phyloP scores from a whole-genome alignment of 768 basidiomycete species.

The Clavaria fumosa region DNA sequence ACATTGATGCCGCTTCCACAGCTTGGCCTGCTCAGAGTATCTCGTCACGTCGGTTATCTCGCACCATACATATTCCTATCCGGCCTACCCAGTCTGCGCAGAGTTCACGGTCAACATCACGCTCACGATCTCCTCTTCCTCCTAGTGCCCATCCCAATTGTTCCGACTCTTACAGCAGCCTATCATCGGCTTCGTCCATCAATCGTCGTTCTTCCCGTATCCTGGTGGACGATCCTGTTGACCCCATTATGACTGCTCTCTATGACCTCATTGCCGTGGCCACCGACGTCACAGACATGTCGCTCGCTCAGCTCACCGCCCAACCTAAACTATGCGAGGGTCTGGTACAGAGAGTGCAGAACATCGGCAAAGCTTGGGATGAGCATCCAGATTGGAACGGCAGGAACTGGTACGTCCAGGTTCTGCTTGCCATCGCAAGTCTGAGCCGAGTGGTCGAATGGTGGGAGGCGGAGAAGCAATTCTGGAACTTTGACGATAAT shows the following conservation, averaged over 20 bases:
- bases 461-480: conserved; percentile 99
- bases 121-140: conserved; percentile 87
- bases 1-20: conserved; percentile 28
- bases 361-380: conserved; percentile 91
- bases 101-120: conserved; percentile 87
- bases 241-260: conserved; percentile 79
- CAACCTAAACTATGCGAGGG: conserved; percentile 75
- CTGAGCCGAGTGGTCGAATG: conserved; percentile 95
- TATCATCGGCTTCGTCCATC: conserved; percentile 29
- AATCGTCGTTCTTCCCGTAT: conserved; percentile 73
- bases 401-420: conserved; percentile 94
- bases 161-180: conserved; percentile 20
- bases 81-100: conserved; percentile 56
- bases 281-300: conserved; percentile 86
- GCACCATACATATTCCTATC: conserved; percentile 63
- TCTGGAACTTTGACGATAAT: conserved; percentile 97
- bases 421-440: conserved; percentile 88
- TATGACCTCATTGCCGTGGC: conserved; percentile 89
- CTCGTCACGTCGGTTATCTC: conserved; percentile 69
- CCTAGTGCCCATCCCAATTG: conserved; percentile 51
- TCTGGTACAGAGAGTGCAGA: conserved; percentile 81
- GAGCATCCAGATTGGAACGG: conserved; percentile 98
- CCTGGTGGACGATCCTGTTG: conserved; percentile 70
- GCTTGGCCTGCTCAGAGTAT: conserved; percentile 41
- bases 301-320: conserved; percentile 69